phyloP scores from a whole-genome alignment of 1,284 basidiomycete species.

The Mrakiaceae sp. region DNA sequence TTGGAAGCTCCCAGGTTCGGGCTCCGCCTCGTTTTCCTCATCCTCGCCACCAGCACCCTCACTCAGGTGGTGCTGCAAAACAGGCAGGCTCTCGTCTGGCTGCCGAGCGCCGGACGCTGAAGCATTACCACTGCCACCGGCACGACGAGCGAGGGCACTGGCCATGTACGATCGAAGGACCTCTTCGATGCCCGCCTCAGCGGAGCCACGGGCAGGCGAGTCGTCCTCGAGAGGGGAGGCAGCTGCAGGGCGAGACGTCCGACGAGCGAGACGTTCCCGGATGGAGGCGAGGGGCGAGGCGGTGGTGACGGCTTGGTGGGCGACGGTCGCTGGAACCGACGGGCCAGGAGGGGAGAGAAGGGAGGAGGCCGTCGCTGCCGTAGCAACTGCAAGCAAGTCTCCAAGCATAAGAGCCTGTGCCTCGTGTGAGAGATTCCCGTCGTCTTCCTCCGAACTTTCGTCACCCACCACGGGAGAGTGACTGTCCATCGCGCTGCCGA shows the following conservation, averaged over 20 bases:
- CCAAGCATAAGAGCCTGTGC: constrained; percentile 13
- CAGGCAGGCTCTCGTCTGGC: neutral
- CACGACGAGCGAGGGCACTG: neutral
- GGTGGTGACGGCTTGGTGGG: neutral
- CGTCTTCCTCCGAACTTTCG: too few species aligned
- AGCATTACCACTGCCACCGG: neutral
- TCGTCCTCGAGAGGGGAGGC: neutral
- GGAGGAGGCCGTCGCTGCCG: constrained; percentile 11
- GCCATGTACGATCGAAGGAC: constrained; percentile 11
- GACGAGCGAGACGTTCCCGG: neutral
- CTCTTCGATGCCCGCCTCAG: neutral
- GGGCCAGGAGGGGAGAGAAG: neutral
- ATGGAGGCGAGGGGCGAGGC: constrained; percentile 2
- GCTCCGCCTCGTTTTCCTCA: neutral
- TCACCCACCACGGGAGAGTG: too few species aligned
- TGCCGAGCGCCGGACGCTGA: neutral
- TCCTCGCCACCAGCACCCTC: neutral
- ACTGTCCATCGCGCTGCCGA: too few species aligned
- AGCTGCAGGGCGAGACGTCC: neutral
- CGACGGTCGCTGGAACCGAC: neutral
- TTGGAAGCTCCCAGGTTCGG: constrained; percentile 22
- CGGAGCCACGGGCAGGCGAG: neutral
- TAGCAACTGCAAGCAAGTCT: constrained; percentile 9
- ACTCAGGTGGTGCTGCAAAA: neutral
- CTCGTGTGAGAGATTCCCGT: neutral